These are phyloP conservation scores for Dioscorea zingiberensis DNA, from an alignment of 106 monocot species.

Conservation along the genomic window DNA sequence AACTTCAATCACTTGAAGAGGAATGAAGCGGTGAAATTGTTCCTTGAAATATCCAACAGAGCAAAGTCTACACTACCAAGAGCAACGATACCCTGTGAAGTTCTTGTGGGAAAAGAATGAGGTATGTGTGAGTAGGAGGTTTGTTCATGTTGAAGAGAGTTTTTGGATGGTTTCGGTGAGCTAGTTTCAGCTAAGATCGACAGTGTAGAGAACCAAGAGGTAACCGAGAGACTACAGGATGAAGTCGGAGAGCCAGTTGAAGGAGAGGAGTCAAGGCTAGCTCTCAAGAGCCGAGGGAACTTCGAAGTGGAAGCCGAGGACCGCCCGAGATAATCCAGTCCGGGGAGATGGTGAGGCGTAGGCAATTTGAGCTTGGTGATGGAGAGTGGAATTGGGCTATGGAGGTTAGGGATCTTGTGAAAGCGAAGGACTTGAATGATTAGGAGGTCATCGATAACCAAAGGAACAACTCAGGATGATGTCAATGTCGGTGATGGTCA, in stretches of 20 bases:
- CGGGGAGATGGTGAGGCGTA: constrained; percentile 14
- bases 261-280: constrained; percentile 26
- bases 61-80: constrained; percentile 8
- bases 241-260: constrained; percentile 37
- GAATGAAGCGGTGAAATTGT: constrained; percentile 23
- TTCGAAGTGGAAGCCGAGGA: constrained; percentile 22
- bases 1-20: constrained; percentile 10
- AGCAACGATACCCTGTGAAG: constrained; percentile 16
- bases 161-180: constrained; percentile 31
- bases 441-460: constrained; percentile 26
- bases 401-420: constrained; percentile 25
- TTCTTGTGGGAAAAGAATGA: constrained; percentile 26
- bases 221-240: constrained; percentile 25
- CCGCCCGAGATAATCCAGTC: constrained; percentile 29
- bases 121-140: neutral
- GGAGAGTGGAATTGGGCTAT: constrained; percentile 21
- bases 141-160: constrained; percentile 8
- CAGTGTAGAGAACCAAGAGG: constrained; percentile 6
- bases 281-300: constrained; percentile 17
- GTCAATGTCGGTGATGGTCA: constrained; percentile 6
- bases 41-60: constrained; percentile 20
- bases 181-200: constrained; percentile 35
- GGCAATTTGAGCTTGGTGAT: constrained; percentile 26
- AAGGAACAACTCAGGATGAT: constrained; percentile 9
- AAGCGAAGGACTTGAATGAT: constrained; percentile 19